Evolutionary conservation across 1,139 yeast species (phyloP).

Genomic region (Diutina scorzettiae): DNA sequence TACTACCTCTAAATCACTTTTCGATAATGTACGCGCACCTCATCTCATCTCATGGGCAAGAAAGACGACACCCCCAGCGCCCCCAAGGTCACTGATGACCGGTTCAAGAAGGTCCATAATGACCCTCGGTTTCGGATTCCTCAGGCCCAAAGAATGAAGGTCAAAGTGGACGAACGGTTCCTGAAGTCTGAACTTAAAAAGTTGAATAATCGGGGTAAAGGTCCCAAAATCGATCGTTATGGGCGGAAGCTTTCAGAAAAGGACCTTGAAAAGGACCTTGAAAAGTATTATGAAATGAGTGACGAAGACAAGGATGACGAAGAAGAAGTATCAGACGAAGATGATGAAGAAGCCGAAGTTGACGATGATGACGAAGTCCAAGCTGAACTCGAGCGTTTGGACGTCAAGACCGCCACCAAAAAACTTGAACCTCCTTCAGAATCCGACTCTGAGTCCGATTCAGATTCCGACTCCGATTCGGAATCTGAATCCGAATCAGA

Average conservation of each 20-base stretch:
- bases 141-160: conserved; percentile 54
- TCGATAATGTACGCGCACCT: no score
- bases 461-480: conserved; percentile 17
- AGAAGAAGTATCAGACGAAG: conserved; percentile 13
- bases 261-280: conserved; percentile 31
- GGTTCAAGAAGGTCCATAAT: conserved; percentile 68
- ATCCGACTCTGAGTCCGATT: conserved; percentile 20
- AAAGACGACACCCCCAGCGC: neutral
- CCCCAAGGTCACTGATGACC: conserved; percentile 7
- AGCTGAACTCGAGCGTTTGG: conserved; percentile 1
- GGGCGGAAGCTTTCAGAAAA: conserved; percentile 57
- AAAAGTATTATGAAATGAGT: conserved; percentile 48
- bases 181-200: conserved; percentile 57
- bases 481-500: conserved; percentile 37
- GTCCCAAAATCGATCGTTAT: conserved; percentile 68
- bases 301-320: neutral
- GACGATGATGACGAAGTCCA: conserved; percentile 14
- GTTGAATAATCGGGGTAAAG: conserved; percentile 39
- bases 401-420: neutral
- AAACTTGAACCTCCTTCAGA: conserved; percentile 38
- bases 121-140: conserved; percentile 87
- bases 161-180: conserved; percentile 80
- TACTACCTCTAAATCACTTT: no score
- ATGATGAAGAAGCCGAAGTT: conserved; percentile 12
- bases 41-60: neutral